These are phyloP conservation scores for Candida vartiovaarae DNA, from an alignment of 805 yeast species.

Conservation along the genomic window DNA sequence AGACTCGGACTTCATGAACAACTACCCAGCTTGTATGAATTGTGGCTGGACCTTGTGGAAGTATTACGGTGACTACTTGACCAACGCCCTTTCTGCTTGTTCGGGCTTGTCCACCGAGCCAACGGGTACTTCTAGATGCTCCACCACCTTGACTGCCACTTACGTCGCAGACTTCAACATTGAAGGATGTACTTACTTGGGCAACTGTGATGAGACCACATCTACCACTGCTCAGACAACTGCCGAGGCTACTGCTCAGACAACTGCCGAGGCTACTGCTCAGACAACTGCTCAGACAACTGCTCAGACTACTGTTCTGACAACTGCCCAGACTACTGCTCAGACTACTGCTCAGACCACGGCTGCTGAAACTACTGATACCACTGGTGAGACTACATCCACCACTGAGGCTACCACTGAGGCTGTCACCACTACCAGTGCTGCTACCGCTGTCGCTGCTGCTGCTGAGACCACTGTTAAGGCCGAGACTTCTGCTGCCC, in stretches of 20 bases:
- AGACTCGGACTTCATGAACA: slow-evolving; percentile 16
- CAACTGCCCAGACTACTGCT: slow-evolving; percentile 9
- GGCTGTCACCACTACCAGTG: slow-evolving; percentile 3
- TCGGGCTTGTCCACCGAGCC: slow-evolving; percentile 20
- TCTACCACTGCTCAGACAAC: slow-evolving; percentile 10
- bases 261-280: slow-evolving; percentile 2
- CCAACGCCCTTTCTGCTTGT: slow-evolving; percentile 23
- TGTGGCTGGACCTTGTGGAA: slow-evolving; percentile 33
- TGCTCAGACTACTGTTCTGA: slow-evolving; percentile 3
- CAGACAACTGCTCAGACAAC: slow-evolving; percentile 7
- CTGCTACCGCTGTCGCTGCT: slow-evolving; percentile 5
- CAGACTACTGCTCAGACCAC: slow-evolving; percentile 8
- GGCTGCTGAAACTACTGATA: slow-evolving; percentile 4
- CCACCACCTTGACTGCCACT: slow-evolving; percentile 16
- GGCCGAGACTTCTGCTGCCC: slow-evolving; percentile 7
- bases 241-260: slow-evolving; percentile 9
- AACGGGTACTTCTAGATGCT: slow-evolving; percentile 26
- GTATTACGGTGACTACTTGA: slow-evolving; percentile 24
- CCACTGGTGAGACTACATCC: slow-evolving; percentile 4
- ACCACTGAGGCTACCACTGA: slow-evolving; percentile 4
- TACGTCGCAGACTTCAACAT: slow-evolving; percentile 3
- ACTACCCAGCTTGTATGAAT: slow-evolving; percentile 24
- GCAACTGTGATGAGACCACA: slow-evolving; percentile 28
- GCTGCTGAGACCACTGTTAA: slow-evolving; percentile 8
- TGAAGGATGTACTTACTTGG: slow-evolving; percentile 28